A percentile compares a stretch with the other conserved stretches of the same genome.
Evolutionary conservation across 495 filamentous ascomycete genomes (phyloP).

Genomic region (Tuber calosporum): DNA sequence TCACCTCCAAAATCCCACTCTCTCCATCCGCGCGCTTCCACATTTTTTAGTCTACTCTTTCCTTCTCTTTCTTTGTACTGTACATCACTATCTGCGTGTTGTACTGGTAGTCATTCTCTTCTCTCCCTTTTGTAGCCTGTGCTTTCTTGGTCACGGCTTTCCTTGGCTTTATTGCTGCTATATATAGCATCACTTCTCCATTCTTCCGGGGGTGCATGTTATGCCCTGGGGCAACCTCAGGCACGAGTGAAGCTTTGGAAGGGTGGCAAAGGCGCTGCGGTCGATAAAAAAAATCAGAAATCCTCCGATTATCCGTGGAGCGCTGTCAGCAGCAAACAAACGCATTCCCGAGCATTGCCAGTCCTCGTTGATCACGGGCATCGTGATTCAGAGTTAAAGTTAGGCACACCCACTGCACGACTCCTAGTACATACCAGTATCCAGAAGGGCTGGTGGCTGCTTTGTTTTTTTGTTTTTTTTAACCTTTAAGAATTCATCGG

Average conservation of each 20-base stretch:
- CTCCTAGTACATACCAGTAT: neutral
- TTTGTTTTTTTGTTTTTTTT: neutral
- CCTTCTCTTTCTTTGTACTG: too few relatives aligned
- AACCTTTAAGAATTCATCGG: neutral
- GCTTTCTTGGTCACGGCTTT: neutral
- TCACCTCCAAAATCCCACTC: neutral
- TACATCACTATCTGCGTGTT: neutral
- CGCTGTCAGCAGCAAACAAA: neutral
- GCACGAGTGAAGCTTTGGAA: neutral
- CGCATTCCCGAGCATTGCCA: neutral
- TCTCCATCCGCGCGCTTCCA: slow-evolving; percentile 34
- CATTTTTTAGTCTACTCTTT: too few relatives aligned
- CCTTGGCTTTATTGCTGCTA: neutral
- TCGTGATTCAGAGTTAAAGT: neutral
- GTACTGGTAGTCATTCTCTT: neutral
- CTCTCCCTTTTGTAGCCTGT: neutral
- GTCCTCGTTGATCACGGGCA: neutral
- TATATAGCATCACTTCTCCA: neutral
- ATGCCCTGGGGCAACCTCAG: neutral
- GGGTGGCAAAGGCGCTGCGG: neutral
- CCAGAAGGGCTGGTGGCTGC: neutral
- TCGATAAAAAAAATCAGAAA: neutral
- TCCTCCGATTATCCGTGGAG: neutral
- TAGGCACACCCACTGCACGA: neutral
- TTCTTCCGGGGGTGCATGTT: neutral